Evolutionary conservation across 2,329 filamentous ascomycete genomes (phyloP).

Genomic region (Metarhizium rileyi): DNA sequence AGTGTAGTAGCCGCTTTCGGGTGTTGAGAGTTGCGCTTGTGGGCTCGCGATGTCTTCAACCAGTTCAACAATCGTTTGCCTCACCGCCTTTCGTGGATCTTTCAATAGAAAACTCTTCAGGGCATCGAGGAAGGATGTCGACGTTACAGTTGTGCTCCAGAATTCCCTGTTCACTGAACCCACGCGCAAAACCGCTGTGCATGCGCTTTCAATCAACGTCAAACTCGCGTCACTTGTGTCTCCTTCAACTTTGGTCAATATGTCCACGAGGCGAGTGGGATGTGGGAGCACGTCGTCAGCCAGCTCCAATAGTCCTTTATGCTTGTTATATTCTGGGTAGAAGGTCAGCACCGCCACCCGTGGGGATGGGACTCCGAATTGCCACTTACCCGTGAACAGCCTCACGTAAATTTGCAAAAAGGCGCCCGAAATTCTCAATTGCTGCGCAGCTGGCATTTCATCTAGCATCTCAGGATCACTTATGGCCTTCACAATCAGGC

Average conservation of each 20-base stretch:
- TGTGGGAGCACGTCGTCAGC: constrained; percentile 2
- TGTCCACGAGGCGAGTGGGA: constrained; percentile 12
- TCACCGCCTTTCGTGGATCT: constrained; percentile 18
- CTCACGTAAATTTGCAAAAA: constrained; percentile 20
- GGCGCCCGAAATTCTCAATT: constrained; percentile 17
- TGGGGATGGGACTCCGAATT: neutral
- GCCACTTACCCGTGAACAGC: constrained; percentile 17
- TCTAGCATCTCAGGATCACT: constrained; percentile 45
- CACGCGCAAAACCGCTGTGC: constrained; percentile 20
- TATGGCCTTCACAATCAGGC: constrained; percentile 50
- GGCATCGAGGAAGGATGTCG: constrained; percentile 13
- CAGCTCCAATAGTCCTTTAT: constrained; percentile 1
- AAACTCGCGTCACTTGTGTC: constrained; percentile 15
- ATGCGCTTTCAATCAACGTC: constrained; percentile 16
- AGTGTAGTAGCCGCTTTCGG: neutral
- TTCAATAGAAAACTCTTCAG: constrained; percentile 18
- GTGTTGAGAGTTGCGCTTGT: constrained; percentile 5
- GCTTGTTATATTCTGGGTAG: neutral
- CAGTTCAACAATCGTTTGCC: constrained; percentile 21
- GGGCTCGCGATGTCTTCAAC: constrained; percentile 19
- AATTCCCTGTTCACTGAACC: constrained; percentile 18
- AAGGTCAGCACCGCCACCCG: neutral
- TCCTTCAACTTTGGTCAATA: constrained; percentile 17
- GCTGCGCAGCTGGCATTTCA: constrained; percentile 15
- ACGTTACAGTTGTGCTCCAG: constrained; percentile 17